Conservation (phyloP, 371 early-diverging fungal species). For the Mucor plumbeus region DNA sequence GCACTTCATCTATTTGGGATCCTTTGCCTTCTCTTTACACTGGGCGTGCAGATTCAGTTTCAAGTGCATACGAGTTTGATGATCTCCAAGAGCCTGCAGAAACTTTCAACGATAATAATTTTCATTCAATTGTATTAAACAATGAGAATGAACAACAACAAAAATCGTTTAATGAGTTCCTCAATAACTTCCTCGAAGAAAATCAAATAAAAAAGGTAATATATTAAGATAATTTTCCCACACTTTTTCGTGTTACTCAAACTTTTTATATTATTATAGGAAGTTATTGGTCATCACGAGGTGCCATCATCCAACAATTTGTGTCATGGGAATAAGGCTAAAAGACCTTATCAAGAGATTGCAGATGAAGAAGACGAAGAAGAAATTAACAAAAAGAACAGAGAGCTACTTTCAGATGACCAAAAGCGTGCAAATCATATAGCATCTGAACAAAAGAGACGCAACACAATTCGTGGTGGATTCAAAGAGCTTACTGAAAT, state of each 20-base stretch:
- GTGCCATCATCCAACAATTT: slow-evolving; percentile 17
- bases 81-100: slow-evolving; percentile 21
- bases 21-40: slow-evolving; percentile 34
- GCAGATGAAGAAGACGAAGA: slow-evolving; percentile 5
- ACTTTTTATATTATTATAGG: neutral
- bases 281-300: slow-evolving; percentile 13
- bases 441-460: slow-evolving; percentile 86
- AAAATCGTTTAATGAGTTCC: slow-evolving; percentile 24
- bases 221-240: slow-evolving; percentile 14
- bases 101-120: slow-evolving; percentile 21
- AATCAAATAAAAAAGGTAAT: slow-evolving; percentile 7
- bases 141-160: slow-evolving; percentile 11
- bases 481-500: slow-evolving; percentile 81
- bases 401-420: slow-evolving; percentile 59
- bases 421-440: slow-evolving; percentile 87
- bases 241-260: slow-evolving; percentile 4
- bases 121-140: neutral
- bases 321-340: slow-evolving; percentile 19
- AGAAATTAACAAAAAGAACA: slow-evolving; percentile 7
- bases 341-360: slow-evolving; percentile 9
- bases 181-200: slow-evolving; percentile 29
- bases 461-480: slow-evolving; percentile 82
- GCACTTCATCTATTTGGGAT: slow-evolving; percentile 32
- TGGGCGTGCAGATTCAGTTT: slow-evolving; percentile 26
- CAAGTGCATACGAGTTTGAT: slow-evolving; percentile 27